These are phyloP conservation scores for Serendipita sp. DNA, from an alignment of 768 basidiomycete genomes.

Conservation along the genomic window DNA sequence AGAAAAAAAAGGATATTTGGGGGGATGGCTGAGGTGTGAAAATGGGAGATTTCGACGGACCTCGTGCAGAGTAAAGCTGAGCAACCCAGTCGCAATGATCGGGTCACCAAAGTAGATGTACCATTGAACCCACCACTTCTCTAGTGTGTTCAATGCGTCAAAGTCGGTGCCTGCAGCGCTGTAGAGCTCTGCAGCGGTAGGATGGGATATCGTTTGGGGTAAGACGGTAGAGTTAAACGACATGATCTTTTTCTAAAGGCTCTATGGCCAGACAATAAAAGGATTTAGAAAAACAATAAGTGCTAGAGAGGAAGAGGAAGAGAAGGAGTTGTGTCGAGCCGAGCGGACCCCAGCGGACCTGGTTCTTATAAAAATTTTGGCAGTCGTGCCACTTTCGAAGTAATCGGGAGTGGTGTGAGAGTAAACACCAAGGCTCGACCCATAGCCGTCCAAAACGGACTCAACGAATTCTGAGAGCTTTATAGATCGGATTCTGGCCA, in stretches of 20 bases:
- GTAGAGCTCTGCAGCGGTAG: conserved; percentile 1
- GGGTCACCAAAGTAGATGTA: conserved; percentile 81
- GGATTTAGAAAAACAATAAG: background rate
- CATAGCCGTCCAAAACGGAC: background rate
- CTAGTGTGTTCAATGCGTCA: conserved; percentile 22
- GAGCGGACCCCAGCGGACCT: too few species aligned
- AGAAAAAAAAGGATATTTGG: background rate
- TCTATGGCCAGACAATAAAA: background rate
- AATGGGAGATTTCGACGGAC: conserved; percentile 28
- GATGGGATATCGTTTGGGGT: background rate
- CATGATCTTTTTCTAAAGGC: background rate
- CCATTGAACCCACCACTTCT: conserved; percentile 72
- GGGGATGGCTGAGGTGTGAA: background rate
- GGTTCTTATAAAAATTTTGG: too few species aligned
- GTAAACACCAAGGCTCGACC: background rate
- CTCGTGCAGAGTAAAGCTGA: conserved; percentile 89
- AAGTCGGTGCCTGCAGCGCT: background rate
- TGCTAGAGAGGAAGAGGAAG: background rate
- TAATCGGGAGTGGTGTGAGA: background rate
- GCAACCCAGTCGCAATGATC: conserved; percentile 78
- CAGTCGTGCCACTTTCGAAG: conserved; percentile 31
- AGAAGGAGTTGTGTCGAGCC: background rate
- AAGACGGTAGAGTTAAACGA: conserved; percentile 1
- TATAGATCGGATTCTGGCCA: too few species aligned
- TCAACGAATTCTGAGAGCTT: too few species aligned